A percentile compares a stretch with the other conserved stretches of the same genome.
Evolutionary conservation across 179 eudicot genomes (phyloP).

Genomic region (Pouteria campechiana): DNA sequence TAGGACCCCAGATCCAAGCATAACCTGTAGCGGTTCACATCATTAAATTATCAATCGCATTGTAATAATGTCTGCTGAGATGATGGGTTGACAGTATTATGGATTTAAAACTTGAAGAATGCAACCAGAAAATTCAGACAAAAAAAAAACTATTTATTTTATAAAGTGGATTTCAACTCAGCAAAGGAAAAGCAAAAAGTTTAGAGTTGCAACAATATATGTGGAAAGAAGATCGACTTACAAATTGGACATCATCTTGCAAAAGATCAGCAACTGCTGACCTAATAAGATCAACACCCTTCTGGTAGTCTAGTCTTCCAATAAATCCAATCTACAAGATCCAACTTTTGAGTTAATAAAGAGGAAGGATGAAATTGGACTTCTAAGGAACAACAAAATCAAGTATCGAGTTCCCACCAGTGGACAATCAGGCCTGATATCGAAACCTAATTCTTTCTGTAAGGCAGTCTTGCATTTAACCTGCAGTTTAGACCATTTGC

Average conservation of each 20-base stretch:
- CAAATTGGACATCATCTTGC: conserved; percentile 87
- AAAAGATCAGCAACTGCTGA: conserved; percentile 69
- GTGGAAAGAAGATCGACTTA: too few species aligned
- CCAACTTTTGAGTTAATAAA: not conserved
- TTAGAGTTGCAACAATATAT: too few species aligned
- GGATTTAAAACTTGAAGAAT: too few species aligned
- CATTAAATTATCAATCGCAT: not conserved
- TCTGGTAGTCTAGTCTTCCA: conserved; percentile 96
- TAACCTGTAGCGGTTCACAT: conserved; percentile 37
- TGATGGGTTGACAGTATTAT: too few species aligned
- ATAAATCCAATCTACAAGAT: conserved; percentile 76
- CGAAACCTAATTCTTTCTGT: conserved; percentile 91
- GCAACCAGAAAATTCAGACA: too few species aligned
- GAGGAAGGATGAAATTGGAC: not conserved
- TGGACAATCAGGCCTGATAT: conserved; percentile 78
- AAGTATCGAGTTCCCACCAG: conserved; percentile 43
- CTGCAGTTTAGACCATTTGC: conserved; percentile 28
- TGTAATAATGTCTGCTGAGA: too few species aligned
- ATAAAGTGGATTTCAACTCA: too few species aligned
- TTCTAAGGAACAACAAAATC: not conserved
- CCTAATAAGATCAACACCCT: conserved; percentile 78
- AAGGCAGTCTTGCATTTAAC: conserved; percentile 65
- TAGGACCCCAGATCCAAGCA: conserved; percentile 89
- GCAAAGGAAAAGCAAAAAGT: too few species aligned
- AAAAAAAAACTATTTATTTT: too few species aligned